Evolutionary conservation across 1,284 basidiomycete genomes (phyloP), one percentile per base, ranked within the genome.

Genomic region (Chondrostereum purpureum): DNA sequence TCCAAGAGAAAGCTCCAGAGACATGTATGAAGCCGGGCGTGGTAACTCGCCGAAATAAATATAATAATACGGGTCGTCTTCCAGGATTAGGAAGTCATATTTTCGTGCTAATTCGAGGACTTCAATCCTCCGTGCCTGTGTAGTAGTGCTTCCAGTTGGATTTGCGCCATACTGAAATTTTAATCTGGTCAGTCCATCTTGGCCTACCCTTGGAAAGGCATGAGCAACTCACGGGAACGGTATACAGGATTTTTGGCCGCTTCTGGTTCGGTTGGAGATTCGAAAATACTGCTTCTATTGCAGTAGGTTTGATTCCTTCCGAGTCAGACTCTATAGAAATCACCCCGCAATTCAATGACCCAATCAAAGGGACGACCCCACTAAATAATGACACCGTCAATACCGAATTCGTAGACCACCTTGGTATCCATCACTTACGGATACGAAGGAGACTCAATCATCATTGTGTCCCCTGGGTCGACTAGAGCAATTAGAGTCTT

Each of bases 11-110:
- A 57, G 69, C 55, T 88, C 83, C 36, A 88, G 68, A 42, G 72
- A 66, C 56, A 87, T 83, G 62, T 86, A 88, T 1, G 76, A 80
- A 1, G 79, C 73, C n/a, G 61, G 69, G 22, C 65, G 78, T 36
- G 65, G 73, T 49, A 60, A 68, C 58, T 59, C 63, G 44, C 77
- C 74, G 45, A 73, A 76, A 61, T 76, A 80, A 42, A 78, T 59
- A 48, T 72, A 75, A 57, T 72, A 88, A 61, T 90, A 91, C 2
- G 88, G 87, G 58, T 90, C 88, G 55, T 90, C 88, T 80, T 86
- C 83, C 19, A 87, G 58, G 49, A 87, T 78, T 31, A 86, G 57
- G 51, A 87, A 66, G 52, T 78, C 71, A 57, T 82, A 74, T 54
- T 77, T 67, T 39, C 73, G 69, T 24, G 76, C 75, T 5, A 88